Conservation (phyloP, 345 rosid species). For the Pelargonium nanum region DNA sequence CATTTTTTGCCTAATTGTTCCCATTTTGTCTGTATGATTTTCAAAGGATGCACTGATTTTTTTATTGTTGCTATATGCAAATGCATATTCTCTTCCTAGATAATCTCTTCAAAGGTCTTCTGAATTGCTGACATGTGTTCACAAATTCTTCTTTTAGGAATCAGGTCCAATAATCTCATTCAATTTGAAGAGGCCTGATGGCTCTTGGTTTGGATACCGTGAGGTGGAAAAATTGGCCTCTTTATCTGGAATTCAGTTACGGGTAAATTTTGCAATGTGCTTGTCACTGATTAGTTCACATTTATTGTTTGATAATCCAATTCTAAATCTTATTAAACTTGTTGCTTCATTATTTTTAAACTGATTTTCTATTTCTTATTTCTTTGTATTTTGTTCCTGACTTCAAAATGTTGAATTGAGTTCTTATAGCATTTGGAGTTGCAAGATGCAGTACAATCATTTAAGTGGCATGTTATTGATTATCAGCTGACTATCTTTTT, state of each 20-base stretch:
- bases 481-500: slow-evolving; percentile 13
- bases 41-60: too few species aligned
- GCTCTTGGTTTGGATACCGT: slow-evolving; percentile 85
- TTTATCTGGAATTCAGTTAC: slow-evolving; percentile 76
- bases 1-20: too few species aligned
- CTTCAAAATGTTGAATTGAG: neutral
- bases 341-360: neutral
- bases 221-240: slow-evolving; percentile 98
- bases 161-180: slow-evolving; percentile 65
- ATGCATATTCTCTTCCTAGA: neutral
- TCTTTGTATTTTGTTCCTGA: neutral
- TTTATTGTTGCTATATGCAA: neutral
- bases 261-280: slow-evolving; percentile 50
- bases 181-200: slow-evolving; percentile 84
- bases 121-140: slow-evolving; percentile 10
- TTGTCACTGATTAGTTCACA: neutral
- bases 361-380: too few species aligned
- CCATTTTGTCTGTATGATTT: too few species aligned
- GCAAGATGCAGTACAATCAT: neutral
- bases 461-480: neutral
- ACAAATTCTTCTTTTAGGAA: slow-evolving; percentile 29
- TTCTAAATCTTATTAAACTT: neutral
- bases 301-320: neutral
- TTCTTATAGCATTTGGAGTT: neutral
- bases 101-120: neutral